Evolutionary conservation across 78 protist species (phyloP).

Genomic region (Diacronema lutheri): DNA sequence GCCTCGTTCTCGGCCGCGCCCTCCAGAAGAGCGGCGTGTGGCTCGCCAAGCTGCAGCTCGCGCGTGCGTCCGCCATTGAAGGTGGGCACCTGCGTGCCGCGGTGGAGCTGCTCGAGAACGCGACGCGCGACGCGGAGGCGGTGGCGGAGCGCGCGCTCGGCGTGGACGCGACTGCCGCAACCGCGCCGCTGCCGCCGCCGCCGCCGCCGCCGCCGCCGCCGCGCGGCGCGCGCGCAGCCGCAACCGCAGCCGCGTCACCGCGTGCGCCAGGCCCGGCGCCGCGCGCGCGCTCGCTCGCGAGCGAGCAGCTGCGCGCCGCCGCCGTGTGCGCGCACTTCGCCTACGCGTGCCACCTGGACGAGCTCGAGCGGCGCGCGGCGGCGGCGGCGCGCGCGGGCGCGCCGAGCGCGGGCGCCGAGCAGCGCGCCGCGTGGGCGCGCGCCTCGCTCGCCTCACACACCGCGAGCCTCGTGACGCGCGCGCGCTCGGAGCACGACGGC

Average conservation of each 20-base stretch:
- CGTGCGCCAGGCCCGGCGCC: too few relatives aligned
- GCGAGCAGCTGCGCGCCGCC: not conserved
- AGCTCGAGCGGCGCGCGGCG: not conserved
- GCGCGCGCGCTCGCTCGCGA: too few relatives aligned
- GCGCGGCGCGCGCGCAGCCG: not conserved
- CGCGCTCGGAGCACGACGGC: not conserved
- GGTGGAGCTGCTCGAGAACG: too few relatives aligned
- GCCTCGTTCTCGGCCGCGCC: too few relatives aligned
- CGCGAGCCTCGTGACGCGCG: not conserved
- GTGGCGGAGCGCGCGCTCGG: too few relatives aligned
- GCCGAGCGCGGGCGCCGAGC: not conserved
- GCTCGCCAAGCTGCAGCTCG: too few relatives aligned
- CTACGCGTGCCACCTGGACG: not conserved
- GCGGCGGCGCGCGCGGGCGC: not conserved
- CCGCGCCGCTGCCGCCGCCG: too few relatives aligned
- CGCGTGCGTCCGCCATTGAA: too few relatives aligned
- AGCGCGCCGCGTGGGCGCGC: not conserved
- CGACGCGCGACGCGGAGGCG: too few relatives aligned
- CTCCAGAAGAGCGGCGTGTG: too few relatives aligned
- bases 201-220: not conserved
- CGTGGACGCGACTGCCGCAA: too few relatives aligned
- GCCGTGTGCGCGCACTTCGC: not conserved
- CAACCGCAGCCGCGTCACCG: not conserved
- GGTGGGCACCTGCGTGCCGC: too few relatives aligned
- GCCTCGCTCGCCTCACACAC: not conserved